Conservation (phyloP, 441 rosid species). For the Omphalea diandra region DNA sequence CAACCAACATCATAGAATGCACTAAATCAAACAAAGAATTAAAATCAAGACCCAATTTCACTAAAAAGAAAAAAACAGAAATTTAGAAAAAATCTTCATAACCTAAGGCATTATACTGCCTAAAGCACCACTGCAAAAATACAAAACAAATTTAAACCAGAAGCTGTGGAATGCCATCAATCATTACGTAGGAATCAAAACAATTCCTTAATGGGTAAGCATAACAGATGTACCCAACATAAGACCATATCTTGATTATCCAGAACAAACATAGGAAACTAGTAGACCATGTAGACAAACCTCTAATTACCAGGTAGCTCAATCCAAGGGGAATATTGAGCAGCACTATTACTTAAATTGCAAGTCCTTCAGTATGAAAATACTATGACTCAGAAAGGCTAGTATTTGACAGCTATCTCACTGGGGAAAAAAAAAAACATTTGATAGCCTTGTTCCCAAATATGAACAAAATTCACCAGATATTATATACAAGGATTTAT, state of each 20-base stretch:
- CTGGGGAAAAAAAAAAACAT: background rate
- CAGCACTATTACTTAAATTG: background rate
- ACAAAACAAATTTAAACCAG: background rate
- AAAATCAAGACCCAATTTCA: constrained; percentile 3
- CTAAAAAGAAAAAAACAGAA: background rate
- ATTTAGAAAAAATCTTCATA: background rate
- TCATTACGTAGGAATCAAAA: background rate
- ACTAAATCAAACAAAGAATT: background rate
- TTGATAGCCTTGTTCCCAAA: background rate
- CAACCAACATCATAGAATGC: constrained; percentile 7
- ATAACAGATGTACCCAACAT: constrained; percentile 5
- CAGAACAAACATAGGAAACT: background rate
- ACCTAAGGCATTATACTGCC: background rate
- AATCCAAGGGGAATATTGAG: background rate
- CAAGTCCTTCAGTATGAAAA: background rate
- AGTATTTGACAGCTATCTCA: background rate
- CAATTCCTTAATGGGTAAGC: background rate
- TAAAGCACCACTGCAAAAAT: background rate
- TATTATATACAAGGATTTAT: background rate
- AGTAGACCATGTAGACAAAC: no score
- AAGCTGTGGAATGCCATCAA: constrained; percentile 1
- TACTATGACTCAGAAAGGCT: background rate
- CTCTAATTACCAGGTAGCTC: no score
- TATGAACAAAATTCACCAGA: background rate
- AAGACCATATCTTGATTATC: background rate